Evolutionary conservation across 2,329 filamentous ascomycete genomes (phyloP), one percentile per base, ranked within the genome.

Genomic region (Cytospora piceicola): DNA sequence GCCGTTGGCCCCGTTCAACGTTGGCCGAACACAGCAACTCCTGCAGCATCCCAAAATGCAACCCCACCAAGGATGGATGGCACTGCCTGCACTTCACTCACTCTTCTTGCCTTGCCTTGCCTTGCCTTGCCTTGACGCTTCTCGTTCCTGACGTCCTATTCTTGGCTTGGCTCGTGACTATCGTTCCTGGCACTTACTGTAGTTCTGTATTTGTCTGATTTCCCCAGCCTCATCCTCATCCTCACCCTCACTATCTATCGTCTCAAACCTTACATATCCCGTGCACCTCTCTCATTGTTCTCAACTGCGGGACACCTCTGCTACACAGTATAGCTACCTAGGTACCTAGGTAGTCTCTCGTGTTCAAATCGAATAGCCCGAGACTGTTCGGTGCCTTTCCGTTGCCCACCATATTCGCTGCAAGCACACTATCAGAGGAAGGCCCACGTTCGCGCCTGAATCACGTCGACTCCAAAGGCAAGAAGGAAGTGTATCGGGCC

Each of bases 111-210:
- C 22, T 62, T 49, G 49, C 55, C 63, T 57, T 51, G 32, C 30
- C 29, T n/a, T 14, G 20, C 30, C n/a, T n/a, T 29, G 12, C 22
- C 27, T 58, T 2, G 20, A 49, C 49, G 15, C 36, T 58, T 36
- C 4, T 54, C 29, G 27, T 39, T 34, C 57, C 36, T 32, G 61
- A 6, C 34, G 29, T 49, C 27, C 22, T 62, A 61, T 55, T 61
- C 63, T 58, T 51, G 63, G 32, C 42, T 39, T n/a, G 24, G 34
- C 39, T 22, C 27, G 51, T 2, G 20, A 30, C 7, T 46, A 29
- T 54, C 36, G 29, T 42, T 36, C 57, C 36, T 32, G 61, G n/a
- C 34, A 58, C 52, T 22, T 29, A 20, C 30, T 20, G n/a, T 34
- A 4, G n/a, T 17, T 15, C 27, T 51, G 51, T 32, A 2, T 2